Conservation (phyloP, 1,284 basidiomycete genomes). For the Pyrrhoderma lamaoense region DNA sequence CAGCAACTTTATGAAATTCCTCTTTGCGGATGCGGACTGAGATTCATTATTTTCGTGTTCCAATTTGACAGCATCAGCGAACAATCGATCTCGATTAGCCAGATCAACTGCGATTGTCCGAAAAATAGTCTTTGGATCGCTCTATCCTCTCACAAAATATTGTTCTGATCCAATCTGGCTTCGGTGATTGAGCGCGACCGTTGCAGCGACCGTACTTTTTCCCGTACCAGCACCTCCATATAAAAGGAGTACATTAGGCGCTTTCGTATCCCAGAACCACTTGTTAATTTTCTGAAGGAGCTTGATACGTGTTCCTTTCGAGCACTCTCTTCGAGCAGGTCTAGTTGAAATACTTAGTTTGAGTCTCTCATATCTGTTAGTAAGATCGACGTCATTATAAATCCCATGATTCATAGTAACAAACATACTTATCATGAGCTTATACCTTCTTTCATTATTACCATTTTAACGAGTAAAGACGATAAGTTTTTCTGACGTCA, state of each 20-base stretch:
- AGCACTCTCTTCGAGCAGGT: no score
- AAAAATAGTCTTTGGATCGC: background rate
- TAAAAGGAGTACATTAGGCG: slow-evolving; percentile 10
- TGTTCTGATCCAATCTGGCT: background rate
- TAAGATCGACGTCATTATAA: no score
- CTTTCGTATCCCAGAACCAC: background rate
- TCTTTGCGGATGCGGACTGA: no score
- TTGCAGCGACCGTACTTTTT: slow-evolving; percentile 21
- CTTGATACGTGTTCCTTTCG: background rate
- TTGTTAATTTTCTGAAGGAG: background rate
- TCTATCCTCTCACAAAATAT: slow-evolving; percentile 17
- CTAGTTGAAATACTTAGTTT: no score
- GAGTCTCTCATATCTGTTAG: no score
- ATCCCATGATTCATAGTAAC: no score
- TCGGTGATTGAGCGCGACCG: background rate
- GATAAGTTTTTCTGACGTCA: no score
- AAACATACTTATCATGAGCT: no score
- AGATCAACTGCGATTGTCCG: background rate
- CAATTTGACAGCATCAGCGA: background rate
- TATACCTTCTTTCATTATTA: no score
- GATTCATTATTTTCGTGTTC: background rate
- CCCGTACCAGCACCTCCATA: slow-evolving; percentile 28
- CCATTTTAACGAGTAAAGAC: no score
- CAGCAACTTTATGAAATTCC: background rate
- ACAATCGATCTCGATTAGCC: background rate